Conservation (phyloP, 306 rosid species). For the Sophora flavescens region DNA sequence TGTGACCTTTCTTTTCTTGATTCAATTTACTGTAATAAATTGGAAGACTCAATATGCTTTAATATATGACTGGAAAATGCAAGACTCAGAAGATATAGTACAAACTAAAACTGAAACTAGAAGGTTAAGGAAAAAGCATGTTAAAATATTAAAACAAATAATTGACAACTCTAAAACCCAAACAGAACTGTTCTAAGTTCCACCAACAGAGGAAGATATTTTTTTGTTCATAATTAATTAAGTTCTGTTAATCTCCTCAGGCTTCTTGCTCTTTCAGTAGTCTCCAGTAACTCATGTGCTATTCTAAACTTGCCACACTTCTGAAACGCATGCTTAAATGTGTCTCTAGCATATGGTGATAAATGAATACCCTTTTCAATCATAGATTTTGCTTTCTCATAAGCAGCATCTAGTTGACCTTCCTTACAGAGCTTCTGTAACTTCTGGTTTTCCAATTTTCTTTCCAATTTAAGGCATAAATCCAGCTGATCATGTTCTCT, state of each 20-base stretch:
- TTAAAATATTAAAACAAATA: background rate
- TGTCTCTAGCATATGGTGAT: conserved; percentile 64
- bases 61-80: conserved; percentile 9
- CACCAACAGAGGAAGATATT: conserved; percentile 1
- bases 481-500: conserved; percentile 58
- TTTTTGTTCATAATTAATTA: background rate
- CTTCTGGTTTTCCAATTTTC: conserved; percentile 62
- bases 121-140: background rate
- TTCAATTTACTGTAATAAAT: background rate
- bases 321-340: conserved; percentile 58
- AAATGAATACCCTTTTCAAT: conserved; percentile 62
- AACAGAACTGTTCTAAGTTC: background rate
- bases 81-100: conserved; percentile 32
- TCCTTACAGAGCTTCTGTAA: conserved; percentile 67
- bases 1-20: conserved; percentile 17
- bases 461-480: conserved; percentile 61
- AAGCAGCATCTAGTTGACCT: conserved; percentile 65
- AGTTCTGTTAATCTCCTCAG: conserved; percentile 30
- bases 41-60: background rate
- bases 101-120: conserved; percentile 27
- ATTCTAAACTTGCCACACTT: conserved; percentile 60
- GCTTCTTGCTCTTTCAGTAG: conserved; percentile 39
- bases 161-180: conserved; percentile 22
- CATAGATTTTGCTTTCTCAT: conserved; percentile 65
- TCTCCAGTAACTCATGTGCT: conserved; percentile 63